Percentiles rank a stretch among this genome's conserved stretches.
phyloP scores from a whole-genome alignment of 305 asterid species.

The Fraxinus latifolia region DNA sequence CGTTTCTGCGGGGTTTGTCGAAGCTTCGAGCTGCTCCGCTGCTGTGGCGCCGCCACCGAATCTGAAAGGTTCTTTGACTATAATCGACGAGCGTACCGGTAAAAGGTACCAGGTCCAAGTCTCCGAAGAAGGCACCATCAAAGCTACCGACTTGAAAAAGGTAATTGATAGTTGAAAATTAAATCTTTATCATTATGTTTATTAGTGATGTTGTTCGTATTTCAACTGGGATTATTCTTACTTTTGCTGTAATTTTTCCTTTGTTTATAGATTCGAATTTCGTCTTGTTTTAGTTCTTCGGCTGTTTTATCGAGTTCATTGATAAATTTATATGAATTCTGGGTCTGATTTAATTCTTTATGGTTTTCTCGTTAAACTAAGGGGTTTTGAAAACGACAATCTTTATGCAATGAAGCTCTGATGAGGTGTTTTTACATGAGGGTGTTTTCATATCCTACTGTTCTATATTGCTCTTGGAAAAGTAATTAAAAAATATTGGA shows the following conservation, averaged over 20 bases:
- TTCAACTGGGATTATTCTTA: neutral
- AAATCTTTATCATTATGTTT: neutral
- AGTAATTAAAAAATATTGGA: neutral
- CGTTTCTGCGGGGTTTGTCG: conserved; percentile 32
- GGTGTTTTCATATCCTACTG: neutral
- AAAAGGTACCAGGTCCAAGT: conserved; percentile 76
- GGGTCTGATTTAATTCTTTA: neutral
- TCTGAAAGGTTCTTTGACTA: conserved; percentile 57
- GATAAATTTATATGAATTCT: neutral
- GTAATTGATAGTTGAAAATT: conserved; percentile 25
- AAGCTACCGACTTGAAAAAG: conserved; percentile 89
- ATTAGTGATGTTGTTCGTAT: neutral
- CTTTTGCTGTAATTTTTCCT: neutral
- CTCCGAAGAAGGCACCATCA: conserved; percentile 80
- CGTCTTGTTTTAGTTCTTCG: neutral
- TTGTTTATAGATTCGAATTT: neutral
- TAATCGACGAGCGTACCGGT: conserved; percentile 84
- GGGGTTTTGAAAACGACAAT: neutral
- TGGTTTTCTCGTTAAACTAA: neutral
- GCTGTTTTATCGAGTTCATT: neutral
- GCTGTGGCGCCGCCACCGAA: conserved; percentile 58
- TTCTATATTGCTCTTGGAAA: neutral
- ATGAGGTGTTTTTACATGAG: neutral
- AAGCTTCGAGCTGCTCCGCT: conserved; percentile 53
- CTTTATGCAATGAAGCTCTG: neutral